A percentile compares a stretch with the other conserved stretches of the same genome.
These are phyloP conservation scores for Cicer pinnatifidum DNA, from an alignment of 306 rosid species.

Conservation along the genomic window DNA sequence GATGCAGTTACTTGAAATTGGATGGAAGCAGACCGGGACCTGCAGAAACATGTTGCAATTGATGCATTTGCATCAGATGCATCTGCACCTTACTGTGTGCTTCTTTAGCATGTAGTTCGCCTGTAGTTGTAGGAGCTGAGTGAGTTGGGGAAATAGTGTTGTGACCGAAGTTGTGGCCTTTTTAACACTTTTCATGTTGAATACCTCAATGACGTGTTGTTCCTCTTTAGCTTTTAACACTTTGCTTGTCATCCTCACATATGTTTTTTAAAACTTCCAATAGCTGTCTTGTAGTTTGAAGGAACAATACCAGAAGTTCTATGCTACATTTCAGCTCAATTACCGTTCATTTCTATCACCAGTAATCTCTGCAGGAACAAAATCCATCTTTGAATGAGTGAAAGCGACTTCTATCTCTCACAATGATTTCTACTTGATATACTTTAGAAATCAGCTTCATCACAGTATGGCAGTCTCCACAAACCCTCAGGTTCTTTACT, in stretches of 20 bases:
- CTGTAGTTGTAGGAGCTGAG: neutral
- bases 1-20: neutral
- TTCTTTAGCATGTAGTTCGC: neutral
- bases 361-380: slow-evolving; percentile 83
- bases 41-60: slow-evolving; percentile 12
- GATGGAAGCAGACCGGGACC: neutral
- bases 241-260: neutral
- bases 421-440: slow-evolving; percentile 65
- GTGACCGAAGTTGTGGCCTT: neutral
- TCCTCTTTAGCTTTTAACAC: neutral
- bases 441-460: slow-evolving; percentile 82
- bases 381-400: slow-evolving; percentile 70
- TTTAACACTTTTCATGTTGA: neutral
- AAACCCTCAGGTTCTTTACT: slow-evolving; percentile 78
- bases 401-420: slow-evolving; percentile 89
- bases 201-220: neutral
- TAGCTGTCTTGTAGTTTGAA: slow-evolving; percentile 1
- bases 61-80: neutral
- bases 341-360: slow-evolving; percentile 53
- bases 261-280: neutral
- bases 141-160: neutral
- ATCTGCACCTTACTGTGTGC: neutral
- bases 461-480: slow-evolving; percentile 79
- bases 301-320: slow-evolving; percentile 4
- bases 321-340: neutral